These are phyloP conservation scores for Agrocybe praecox DNA, from an alignment of 768 basidiomycete species.

Conservation along the genomic window DNA sequence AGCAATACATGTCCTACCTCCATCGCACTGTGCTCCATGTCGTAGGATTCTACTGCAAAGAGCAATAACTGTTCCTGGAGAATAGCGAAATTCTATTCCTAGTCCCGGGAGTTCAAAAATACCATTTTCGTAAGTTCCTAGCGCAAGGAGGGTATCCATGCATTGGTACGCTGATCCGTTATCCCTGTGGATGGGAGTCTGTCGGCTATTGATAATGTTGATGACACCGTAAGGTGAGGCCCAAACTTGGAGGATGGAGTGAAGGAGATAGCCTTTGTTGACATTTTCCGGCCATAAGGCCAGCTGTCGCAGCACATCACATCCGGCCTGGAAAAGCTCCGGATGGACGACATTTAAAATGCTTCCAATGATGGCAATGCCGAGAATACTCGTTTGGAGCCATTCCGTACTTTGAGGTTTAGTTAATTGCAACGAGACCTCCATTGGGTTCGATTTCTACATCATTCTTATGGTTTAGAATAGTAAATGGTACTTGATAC, in stretches of 20 bases:
- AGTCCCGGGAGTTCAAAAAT: neutral
- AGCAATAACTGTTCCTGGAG: constrained; percentile 5
- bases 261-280: neutral
- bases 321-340: neutral
- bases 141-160: constrained; percentile 6
- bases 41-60: constrained; percentile 2
- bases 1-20: constrained; percentile 14
- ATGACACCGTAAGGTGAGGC: neutral
- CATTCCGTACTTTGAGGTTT: neutral
- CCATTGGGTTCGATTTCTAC: constrained; percentile 1
- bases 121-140: constrained; percentile 3
- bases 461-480: too few relatives aligned
- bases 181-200: constrained; percentile 14
- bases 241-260: neutral
- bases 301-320: neutral
- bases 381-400: neutral
- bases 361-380: neutral
- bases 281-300: neutral
- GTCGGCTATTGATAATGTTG: constrained; percentile 6
- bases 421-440: constrained; percentile 1
- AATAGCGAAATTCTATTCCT: constrained; percentile 1
- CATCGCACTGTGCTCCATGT: constrained; percentile 9
- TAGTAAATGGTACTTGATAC: neutral
- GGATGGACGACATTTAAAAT: constrained; percentile 9
- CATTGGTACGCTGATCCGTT: neutral